Base-by-base conservation (phyloP, 1,139 yeast species). In the Candida mesenterica region DNA sequence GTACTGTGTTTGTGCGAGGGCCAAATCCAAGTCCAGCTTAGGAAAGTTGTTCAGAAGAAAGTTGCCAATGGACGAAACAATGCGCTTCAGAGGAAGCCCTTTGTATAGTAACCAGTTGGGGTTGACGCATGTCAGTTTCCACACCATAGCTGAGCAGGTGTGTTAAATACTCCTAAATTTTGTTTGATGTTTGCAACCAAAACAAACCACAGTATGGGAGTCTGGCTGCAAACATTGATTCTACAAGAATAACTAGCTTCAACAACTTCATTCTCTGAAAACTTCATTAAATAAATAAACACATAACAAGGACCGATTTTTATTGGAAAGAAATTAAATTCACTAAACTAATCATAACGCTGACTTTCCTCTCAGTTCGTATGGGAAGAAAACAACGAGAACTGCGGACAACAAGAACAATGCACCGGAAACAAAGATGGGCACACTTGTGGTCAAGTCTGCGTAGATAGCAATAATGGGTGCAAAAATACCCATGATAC, bases 391-490 rank as follows among this genome's bases (percentile, higher is more conserved):
- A 12, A 62, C 36, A 7, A 59, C 59, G 41, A 68, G 45, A 1
- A 63, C 39, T 0, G 70, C 73, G 2, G 71, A 53, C 16, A 56
- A 41, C 19, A 68, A 40, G 38, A 68, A 68, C 23, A 68, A 50
- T 0, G 73, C 71, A 1, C 74, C 74, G 33, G 69, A 60, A 3
- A 67, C 72, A 44, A 53, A 68, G 18, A 68, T 67, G 1, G 74
- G 74, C 2, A 69, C 73, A 5, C 70, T 55, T 3, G 72, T 66
- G 9, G 62, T 54, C 42, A 68, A 59, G 42, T 68, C 62, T 2
- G 73, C 74, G 40, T 50, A 67, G 22, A 67, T 68, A 19, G 70
- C 73, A 42, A 68, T 66, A 28, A 68, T 62, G 18, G 74, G 74
- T 6, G 72, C 68, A 50, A 68, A 68, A 9, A 68, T 65, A 7